A percentile compares a stretch with the other conserved stretches of the same genome.
These are phyloP conservation scores for Yarrowia sp. DNA, from an alignment of 805 yeast species.

Conservation along the genomic window DNA sequence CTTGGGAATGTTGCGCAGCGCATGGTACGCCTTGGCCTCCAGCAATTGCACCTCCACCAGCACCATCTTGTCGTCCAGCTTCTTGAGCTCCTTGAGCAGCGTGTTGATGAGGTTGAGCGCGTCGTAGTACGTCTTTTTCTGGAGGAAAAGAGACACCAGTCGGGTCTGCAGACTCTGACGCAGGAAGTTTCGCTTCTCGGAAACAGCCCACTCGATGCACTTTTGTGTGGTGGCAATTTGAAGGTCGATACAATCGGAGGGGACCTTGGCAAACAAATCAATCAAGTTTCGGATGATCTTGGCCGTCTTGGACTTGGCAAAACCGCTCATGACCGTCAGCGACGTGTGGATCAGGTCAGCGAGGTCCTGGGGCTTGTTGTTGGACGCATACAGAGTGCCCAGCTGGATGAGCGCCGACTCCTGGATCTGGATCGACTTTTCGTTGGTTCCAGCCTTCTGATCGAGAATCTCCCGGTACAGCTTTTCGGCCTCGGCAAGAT, in stretches of 20 bases:
- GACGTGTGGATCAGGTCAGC: constrained; percentile 69
- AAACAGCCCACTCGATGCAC: constrained; percentile 85
- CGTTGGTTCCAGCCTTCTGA: constrained; percentile 46
- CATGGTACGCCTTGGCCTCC: constrained; percentile 89
- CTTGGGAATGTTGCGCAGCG: constrained; percentile 88
- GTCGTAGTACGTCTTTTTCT: constrained; percentile 67
- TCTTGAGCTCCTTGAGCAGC: constrained; percentile 83
- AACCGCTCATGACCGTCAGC: constrained; percentile 70
- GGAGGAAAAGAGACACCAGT: constrained; percentile 75
- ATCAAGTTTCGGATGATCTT: constrained; percentile 83
- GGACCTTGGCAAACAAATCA: constrained; percentile 70
- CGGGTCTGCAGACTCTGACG: constrained; percentile 88
- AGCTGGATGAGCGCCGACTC: constrained; percentile 77
- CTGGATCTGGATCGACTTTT: constrained; percentile 58
- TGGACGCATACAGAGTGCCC: constrained; percentile 70
- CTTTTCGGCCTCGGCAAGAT: constrained; percentile 65
- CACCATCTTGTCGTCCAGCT: constrained; percentile 93
- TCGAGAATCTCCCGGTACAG: constrained; percentile 61
- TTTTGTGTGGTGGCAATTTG: constrained; percentile 79
- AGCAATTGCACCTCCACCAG: constrained; percentile 93
- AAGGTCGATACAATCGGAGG: constrained; percentile 65
- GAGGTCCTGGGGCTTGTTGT: constrained; percentile 59
- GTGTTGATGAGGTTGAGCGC: constrained; percentile 75
- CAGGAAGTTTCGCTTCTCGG: constrained; percentile 83
- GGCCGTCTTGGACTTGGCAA: constrained; percentile 95